These are phyloP conservation scores for Boletellus sp. DNA, from an alignment of 768 basidiomycete species.

Conservation along the genomic window DNA sequence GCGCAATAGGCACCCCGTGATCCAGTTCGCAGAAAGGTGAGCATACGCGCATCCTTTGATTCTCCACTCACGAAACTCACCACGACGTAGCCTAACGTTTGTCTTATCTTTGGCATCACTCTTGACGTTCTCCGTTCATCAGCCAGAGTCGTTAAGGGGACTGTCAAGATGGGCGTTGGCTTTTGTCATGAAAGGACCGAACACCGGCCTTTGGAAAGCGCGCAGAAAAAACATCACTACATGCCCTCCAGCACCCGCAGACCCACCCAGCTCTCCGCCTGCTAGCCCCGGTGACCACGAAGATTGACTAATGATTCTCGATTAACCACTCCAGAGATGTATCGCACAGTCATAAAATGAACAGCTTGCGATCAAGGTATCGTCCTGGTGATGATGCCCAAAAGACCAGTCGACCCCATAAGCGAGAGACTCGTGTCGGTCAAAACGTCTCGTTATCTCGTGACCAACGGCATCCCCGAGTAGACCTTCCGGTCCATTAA, in stretches of 20 bases:
- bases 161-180: slow-evolving; percentile 68
- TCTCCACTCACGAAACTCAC: slow-evolving; percentile 8
- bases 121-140: slow-evolving; percentile 58
- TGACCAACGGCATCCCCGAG: slow-evolving; percentile 20
- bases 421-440: slow-evolving; percentile 77
- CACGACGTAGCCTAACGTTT: slow-evolving; percentile 48
- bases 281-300: neutral
- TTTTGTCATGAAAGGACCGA: slow-evolving; percentile 62
- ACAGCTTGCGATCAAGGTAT: slow-evolving; percentile 75
- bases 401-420: slow-evolving; percentile 93
- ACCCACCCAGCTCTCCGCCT: slow-evolving; percentile 1
- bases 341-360: slow-evolving; percentile 93
- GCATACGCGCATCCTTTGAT: slow-evolving; percentile 11
- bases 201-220: slow-evolving; percentile 50
- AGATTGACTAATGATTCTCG: slow-evolving; percentile 6
- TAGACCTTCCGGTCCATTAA: neutral
- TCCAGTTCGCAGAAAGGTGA: slow-evolving; percentile 53
- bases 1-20: slow-evolving; percentile 39
- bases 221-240: slow-evolving; percentile 15
- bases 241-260: slow-evolving; percentile 7
- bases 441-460: slow-evolving; percentile 55
- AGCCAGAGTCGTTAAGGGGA: slow-evolving; percentile 64
- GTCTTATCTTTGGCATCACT: slow-evolving; percentile 62
- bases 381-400: slow-evolving; percentile 23
- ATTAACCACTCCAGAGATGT: slow-evolving; percentile 73